Conservation (phyloP, 352 stramenopile genomes). For the Phytopythium sindhum region DNA sequence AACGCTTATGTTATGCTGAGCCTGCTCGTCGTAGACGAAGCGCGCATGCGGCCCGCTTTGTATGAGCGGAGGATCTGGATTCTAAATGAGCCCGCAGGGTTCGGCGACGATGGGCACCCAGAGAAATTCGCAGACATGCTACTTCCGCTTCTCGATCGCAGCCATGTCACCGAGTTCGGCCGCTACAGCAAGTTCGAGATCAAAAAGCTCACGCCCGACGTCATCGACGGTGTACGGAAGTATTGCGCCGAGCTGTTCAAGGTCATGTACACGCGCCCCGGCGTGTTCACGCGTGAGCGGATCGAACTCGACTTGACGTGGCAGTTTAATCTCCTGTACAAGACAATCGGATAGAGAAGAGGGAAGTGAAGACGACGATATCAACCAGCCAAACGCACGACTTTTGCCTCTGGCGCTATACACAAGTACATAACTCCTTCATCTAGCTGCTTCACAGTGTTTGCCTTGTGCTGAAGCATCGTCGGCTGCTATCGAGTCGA, state of each 20-base stretch:
- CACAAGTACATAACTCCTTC: neutral
- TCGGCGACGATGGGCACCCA: neutral
- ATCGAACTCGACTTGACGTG: neutral
- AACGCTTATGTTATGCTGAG: neutral
- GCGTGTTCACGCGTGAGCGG: neutral
- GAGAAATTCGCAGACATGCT: neutral
- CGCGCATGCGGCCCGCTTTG: neutral
- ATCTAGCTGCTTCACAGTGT: neutral
- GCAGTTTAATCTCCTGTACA: neutral
- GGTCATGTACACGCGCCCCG: constrained; percentile 4
- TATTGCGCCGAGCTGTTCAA: constrained; percentile 4
- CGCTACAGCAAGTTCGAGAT: neutral
- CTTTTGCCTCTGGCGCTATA: no score
- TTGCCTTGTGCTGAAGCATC: neutral
- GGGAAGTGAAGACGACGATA: neutral
- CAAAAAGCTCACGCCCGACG: neutral
- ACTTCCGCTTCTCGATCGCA: neutral
- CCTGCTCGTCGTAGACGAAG: constrained; percentile 1
- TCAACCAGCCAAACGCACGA: neutral
- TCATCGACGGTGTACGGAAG: neutral
- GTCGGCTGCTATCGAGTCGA: neutral
- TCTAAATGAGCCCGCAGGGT: neutral
- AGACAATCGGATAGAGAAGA: neutral
- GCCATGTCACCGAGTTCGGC: neutral
- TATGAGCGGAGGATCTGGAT: no score